These are phyloP conservation scores for Sphagnum fallax DNA, from an alignment of 228 moss, liverwort and hornwort species.

Conservation along the genomic window DNA sequence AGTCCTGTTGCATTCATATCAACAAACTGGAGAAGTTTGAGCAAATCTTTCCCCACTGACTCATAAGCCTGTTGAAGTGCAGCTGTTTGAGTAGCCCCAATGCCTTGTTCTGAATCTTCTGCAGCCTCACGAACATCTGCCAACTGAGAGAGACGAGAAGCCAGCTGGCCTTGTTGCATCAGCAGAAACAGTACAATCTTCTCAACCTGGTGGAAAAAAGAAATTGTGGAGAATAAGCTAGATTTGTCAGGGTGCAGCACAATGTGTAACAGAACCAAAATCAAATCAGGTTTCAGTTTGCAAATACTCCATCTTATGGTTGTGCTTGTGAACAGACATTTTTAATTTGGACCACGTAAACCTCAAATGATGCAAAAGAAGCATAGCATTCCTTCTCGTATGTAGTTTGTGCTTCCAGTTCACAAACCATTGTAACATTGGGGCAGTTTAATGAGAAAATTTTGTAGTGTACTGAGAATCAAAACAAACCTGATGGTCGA, in stretches of 20 bases:
- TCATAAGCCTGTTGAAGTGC: slow-evolving; percentile 55
- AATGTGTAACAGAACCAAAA: neutral
- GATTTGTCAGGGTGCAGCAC: neutral
- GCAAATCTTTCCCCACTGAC: slow-evolving; percentile 65
- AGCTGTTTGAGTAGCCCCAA: slow-evolving; percentile 11
- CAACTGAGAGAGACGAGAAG: slow-evolving; percentile 61
- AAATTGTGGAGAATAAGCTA: neutral
- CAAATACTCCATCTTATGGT: no score
- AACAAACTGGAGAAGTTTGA: slow-evolving; percentile 66
- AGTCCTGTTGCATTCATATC: slow-evolving; percentile 92
- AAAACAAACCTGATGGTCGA: slow-evolving; percentile 68
- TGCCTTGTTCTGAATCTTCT: slow-evolving; percentile 30
- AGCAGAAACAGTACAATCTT: slow-evolving; percentile 87
- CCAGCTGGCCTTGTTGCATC: slow-evolving; percentile 82
- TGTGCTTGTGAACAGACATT: no score
- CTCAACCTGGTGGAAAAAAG: slow-evolving; percentile 50
- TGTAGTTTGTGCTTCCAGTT: no score
- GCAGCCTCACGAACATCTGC: slow-evolving; percentile 46
- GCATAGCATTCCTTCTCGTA: no score
- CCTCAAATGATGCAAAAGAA: no score
- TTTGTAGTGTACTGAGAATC: no score
- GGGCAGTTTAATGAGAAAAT: no score
- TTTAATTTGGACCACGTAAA: no score
- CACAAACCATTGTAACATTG: no score
- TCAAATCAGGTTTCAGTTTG: neutral